These are phyloP conservation scores for Nosema muscidifuracis DNA, from an alignment of 371 early-diverging fungal genomes.

Conservation along the genomic window DNA sequence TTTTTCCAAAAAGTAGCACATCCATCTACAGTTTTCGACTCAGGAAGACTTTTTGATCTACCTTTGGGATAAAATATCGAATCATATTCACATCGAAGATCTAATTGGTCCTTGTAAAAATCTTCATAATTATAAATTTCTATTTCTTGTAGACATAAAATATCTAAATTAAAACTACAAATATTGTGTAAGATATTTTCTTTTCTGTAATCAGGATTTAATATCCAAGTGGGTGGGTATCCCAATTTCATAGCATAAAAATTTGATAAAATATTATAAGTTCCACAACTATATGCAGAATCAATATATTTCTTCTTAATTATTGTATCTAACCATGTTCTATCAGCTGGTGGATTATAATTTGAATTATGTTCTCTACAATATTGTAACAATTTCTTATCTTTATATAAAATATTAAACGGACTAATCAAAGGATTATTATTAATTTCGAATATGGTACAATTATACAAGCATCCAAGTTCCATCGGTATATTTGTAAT, in stretches of 20 bases:
- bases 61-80: conserved; percentile 85
- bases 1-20: conserved; percentile 89
- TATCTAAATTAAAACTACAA: conserved; percentile 74
- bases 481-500: conserved; percentile 77
- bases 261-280: conserved; percentile 85
- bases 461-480: conserved; percentile 78
- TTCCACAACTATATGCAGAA: conserved; percentile 74
- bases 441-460: conserved; percentile 82
- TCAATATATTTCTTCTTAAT: conserved; percentile 39
- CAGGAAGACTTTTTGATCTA: conserved; percentile 78
- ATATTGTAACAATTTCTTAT: conserved; percentile 75
- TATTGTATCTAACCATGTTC: conserved; percentile 78
- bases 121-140: conserved; percentile 60
- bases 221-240: conserved; percentile 91
- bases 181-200: conserved; percentile 80
- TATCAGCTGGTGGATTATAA: conserved; percentile 73
- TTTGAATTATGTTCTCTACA: conserved; percentile 76
- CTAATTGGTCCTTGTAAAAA: conserved; percentile 71
- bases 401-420: conserved; percentile 69
- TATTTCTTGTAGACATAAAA: conserved; percentile 82
- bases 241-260: conserved; percentile 81
- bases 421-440: conserved; percentile 87
- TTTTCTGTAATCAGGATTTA: conserved; percentile 83
- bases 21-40: conserved; percentile 80
- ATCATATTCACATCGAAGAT: conserved; percentile 67